Conservation (phyloP, 1,139 yeast species). For the Lodderomyces pseudojiufengensis region DNA sequence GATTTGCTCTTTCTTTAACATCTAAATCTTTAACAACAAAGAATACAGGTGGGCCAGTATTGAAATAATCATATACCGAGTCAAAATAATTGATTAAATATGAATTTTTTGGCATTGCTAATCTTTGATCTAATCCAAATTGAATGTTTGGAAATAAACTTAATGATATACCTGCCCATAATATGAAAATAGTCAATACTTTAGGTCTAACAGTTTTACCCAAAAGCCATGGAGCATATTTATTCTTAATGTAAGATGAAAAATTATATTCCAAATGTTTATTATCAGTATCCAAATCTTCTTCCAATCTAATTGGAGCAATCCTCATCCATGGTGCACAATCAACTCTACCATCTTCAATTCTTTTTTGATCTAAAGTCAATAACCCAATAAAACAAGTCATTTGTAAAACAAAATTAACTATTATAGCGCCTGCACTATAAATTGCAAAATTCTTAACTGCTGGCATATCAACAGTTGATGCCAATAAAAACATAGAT, state of each 20-base stretch:
- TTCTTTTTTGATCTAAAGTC: conserved; percentile 61
- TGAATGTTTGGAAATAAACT: conserved; percentile 64
- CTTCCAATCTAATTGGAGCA: conserved; percentile 12
- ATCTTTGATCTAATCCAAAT: conserved; percentile 83
- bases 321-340: conserved; percentile 48
- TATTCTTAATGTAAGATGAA: conserved; percentile 20
- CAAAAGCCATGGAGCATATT: conserved; percentile 54
- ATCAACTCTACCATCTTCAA: conserved; percentile 59
- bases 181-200: conserved; percentile 51
- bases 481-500: conserved; percentile 73
- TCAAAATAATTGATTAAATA: conserved; percentile 76
- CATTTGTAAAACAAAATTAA: conserved; percentile 75
- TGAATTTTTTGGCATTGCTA: conserved; percentile 82
- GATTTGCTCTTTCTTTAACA: conserved; percentile 56
- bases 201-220: conserved; percentile 43
- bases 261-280: conserved; percentile 25
- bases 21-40: conserved; percentile 70
- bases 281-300: background rate
- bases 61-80: conserved; percentile 67
- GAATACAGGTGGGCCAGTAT: conserved; percentile 90
- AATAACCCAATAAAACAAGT: conserved; percentile 77
- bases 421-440: conserved; percentile 79
- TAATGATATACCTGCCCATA: conserved; percentile 66
- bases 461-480: conserved; percentile 90
- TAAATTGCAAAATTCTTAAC: conserved; percentile 89